Evolutionary conservation across 371 early-diverging fungal species (phyloP).

Genomic region (Rhizopus sp.): DNA sequence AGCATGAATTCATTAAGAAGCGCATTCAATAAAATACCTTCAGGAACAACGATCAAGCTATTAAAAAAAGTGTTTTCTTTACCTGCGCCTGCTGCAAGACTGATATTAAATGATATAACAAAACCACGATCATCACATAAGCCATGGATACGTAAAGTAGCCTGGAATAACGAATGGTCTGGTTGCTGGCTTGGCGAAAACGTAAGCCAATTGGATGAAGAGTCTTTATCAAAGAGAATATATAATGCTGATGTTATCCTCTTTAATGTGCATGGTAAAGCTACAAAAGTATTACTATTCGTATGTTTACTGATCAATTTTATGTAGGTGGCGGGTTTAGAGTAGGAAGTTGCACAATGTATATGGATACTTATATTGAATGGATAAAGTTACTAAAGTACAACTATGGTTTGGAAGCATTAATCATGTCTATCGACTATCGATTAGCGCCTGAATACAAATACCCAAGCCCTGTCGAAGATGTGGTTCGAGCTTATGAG

Average conservation of each 20-base stretch:
- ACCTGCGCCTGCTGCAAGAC: conserved; percentile 51
- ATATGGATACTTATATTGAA: conserved; percentile 47
- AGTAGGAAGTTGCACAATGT: conserved; percentile 52
- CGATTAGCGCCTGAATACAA: conserved; percentile 50
- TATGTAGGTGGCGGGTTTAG: conserved; percentile 50
- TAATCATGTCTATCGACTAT: conserved; percentile 52
- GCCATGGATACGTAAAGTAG: conserved; percentile 40
- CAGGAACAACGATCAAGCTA: conserved; percentile 40
- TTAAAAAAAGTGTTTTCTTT: conserved; percentile 42
- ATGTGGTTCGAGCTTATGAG: conserved; percentile 49
- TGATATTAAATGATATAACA: conserved; percentile 46
- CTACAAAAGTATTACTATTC: too few species aligned
- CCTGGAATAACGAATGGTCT: conserved; percentile 40
- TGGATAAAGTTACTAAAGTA: conserved; percentile 41
- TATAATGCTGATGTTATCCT: conserved; percentile 43
- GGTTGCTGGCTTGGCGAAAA: conserved; percentile 56
- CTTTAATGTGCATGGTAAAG: conserved; percentile 48
- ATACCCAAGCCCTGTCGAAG: conserved; percentile 51
- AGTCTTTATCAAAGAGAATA: conserved; percentile 30
- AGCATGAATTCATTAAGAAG: conserved; percentile 1
- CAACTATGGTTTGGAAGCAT: conserved; percentile 36
- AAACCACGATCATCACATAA: conserved; percentile 42
- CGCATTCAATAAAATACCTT: conserved; percentile 28
- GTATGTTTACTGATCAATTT: background rate
- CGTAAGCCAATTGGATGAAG: conserved; percentile 24